Percentiles rank a stretch among this genome's conserved stretches.
phyloP scores from a whole-genome alignment of 768 basidiomycete species.

The Lactarius trivialis region DNA sequence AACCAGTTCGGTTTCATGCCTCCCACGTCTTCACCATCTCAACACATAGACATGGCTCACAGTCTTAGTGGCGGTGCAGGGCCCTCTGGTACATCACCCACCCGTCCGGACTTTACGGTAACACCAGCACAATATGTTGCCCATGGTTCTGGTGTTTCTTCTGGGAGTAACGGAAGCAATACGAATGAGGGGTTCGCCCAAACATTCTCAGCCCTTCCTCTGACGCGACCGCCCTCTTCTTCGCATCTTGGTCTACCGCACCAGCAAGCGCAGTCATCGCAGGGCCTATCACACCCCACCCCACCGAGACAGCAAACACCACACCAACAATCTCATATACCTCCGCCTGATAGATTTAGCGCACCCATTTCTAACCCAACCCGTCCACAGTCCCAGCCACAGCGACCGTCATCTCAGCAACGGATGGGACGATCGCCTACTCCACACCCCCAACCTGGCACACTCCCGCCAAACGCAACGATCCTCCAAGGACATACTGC shows the following conservation, averaged over 20 bases:
- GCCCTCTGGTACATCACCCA: constrained; percentile 34
- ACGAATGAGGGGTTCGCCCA: constrained; percentile 29
- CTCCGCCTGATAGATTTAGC: constrained; percentile 14
- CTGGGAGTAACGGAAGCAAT: constrained; percentile 11
- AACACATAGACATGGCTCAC: constrained; percentile 40
- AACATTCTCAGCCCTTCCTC: constrained; percentile 33
- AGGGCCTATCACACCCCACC: constrained; percentile 11
- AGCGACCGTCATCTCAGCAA: constrained; percentile 35
- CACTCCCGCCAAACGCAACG: constrained; percentile 30
- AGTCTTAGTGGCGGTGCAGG: constrained; percentile 32
- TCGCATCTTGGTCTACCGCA: constrained; percentile 24
- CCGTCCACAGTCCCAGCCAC: constrained; percentile 26
- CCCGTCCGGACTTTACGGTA: constrained; percentile 40
- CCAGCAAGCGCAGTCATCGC: constrained; percentile 11
- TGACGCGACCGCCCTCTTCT: constrained; percentile 30
- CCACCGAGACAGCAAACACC: constrained; percentile 20
- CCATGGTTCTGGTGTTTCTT: constrained; percentile 31
- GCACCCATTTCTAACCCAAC: constrained; percentile 25
- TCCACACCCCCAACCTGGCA: constrained; percentile 37
- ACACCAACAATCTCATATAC: constrained; percentile 19
- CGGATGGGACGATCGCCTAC: constrained; percentile 42
- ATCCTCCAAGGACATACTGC: constrained; percentile 24
- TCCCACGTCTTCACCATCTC: constrained; percentile 44
- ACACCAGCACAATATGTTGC: constrained; percentile 61
- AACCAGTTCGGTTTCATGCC: constrained; percentile 34